Conservation (phyloP, 352 stramenopile species). For the Globisporangium ultimum region DNA sequence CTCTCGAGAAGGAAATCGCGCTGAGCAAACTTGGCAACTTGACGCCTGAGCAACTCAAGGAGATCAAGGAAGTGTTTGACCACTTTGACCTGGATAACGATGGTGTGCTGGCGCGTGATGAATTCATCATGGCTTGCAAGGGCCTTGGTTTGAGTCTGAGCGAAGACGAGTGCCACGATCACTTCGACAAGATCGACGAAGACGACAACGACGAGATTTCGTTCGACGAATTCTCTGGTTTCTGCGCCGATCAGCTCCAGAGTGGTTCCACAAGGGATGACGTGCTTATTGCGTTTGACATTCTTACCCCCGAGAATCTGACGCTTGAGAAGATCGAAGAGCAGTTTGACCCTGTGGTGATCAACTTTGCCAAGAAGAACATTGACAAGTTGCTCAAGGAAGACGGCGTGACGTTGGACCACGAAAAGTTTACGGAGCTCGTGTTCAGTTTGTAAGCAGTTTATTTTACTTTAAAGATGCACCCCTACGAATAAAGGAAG, state of each 20-base stretch:
- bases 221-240: slow-evolving; percentile 83
- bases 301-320: slow-evolving; percentile 68
- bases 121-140: slow-evolving; percentile 91
- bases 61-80: slow-evolving; percentile 90
- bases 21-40: slow-evolving; percentile 83
- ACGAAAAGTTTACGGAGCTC: slow-evolving; percentile 72
- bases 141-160: slow-evolving; percentile 82
- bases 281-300: slow-evolving; percentile 77
- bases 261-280: slow-evolving; percentile 82
- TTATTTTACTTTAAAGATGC: slow-evolving; percentile 10
- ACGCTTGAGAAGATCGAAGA: slow-evolving; percentile 77
- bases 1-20: slow-evolving; percentile 86
- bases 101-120: slow-evolving; percentile 77
- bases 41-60: slow-evolving; percentile 74
- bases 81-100: slow-evolving; percentile 89
- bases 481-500: slow-evolving; percentile 6
- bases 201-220: slow-evolving; percentile 83
- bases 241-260: slow-evolving; percentile 88
- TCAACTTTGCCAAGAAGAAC: slow-evolving; percentile 85
- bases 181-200: slow-evolving; percentile 85
- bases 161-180: slow-evolving; percentile 86
- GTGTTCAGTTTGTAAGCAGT: slow-evolving; percentile 76
- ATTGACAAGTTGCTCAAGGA: slow-evolving; percentile 40
- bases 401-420: slow-evolving; percentile 61
- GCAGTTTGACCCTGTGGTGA: slow-evolving; percentile 67